A percentile compares a stretch with the other conserved stretches of the same genome.
Evolutionary conservation across 176 grass and related monocot genomes (phyloP).

Genomic region (Neostapfia colusana): DNA sequence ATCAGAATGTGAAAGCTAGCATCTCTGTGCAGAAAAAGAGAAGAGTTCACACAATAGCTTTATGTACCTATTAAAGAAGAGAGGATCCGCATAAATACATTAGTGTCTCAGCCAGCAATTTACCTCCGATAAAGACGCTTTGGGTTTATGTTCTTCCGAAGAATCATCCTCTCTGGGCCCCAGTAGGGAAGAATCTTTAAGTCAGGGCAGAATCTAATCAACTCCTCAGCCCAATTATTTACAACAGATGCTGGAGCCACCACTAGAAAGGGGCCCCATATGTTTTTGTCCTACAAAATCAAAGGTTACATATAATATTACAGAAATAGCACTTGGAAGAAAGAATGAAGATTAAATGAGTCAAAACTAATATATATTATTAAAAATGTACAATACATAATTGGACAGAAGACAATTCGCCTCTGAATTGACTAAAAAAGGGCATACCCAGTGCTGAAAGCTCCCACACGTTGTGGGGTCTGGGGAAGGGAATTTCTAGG

Average conservation of each 20-base stretch:
- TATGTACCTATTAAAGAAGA: constrained; percentile 10
- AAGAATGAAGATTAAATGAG: neutral
- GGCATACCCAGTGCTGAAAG: too few species aligned
- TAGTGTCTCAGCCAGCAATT: constrained; percentile 14
- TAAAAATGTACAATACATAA: neutral
- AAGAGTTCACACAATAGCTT: constrained; percentile 33
- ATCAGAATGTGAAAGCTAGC: constrained; percentile 97
- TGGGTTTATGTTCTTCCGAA: constrained; percentile 95
- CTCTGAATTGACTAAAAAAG: too few species aligned
- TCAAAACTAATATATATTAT: neutral
- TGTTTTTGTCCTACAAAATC: constrained; percentile 89
- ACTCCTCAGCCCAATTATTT: constrained; percentile 99
- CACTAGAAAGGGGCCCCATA: constrained; percentile 99
- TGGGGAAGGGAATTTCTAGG: too few species aligned
- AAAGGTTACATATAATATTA: constrained; percentile 8
- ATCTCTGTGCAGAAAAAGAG: constrained; percentile 58
- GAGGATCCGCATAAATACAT: neutral
- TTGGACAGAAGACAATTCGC: constrained; percentile 4
- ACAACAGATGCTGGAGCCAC: constrained; percentile 98
- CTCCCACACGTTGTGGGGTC: too few species aligned
- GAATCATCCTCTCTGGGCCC: constrained; percentile 76
- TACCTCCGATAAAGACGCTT: constrained; percentile 94
- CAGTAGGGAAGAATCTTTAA: constrained; percentile 98
- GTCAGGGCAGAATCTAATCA: constrained; percentile 94
- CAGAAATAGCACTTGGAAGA: neutral